Base-by-base conservation (phyloP, 78 protist species). In the Cyanophora paradoxa region DNA sequence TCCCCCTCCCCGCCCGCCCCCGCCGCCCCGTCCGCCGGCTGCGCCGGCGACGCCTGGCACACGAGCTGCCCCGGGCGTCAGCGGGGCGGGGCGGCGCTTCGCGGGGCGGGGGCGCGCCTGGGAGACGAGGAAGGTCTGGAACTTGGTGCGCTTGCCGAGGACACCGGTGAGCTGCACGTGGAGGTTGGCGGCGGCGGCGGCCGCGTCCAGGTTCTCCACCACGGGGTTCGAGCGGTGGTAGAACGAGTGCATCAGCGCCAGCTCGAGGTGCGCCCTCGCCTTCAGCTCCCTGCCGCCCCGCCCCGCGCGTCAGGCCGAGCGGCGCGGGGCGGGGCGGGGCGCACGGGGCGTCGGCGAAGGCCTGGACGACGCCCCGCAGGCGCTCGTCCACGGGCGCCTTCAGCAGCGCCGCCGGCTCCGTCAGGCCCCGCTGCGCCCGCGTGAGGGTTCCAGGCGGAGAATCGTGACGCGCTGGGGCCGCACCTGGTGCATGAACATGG, bases 121-220 rank as follows among this genome's bases (percentile, higher is more conserved):
- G 19, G 89, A 72, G 5, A 74, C 73, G 17, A 81, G 80, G 28
- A 78, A 78, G 28, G 81, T 69, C 76, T 88, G 92, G 40, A 66
- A 88, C 71, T 78, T 73, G 8, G 88, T 88, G 63, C 92, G 78
- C 31, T 50, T 39, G 39, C 92, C 92, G 0, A 83, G 54, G 8
- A 81, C 88, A 75, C 92, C 92, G 39, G 87, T 88, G 33, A 88
- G 22, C 33, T 67, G 44, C 59, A 78, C 33, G 8, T 44, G 10
- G 22, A 77, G 54, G 76, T 14, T 17, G n/a, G n/a, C n/a, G n/a
- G n/a, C n/a, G n/a, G n/a, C n/a, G n/a, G n/a, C n/a, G n/a, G n/a
- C n/a, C n/a, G 34, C 33, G 54, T 31, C 16, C 17, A 24, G 22
- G 6, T 68, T 75, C 16, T 67, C 26, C 40, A n/a, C 34, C 3